Evolutionary conservation across 2,329 filamentous ascomycete genomes (phyloP).

Genomic region (Tolypocladium amazonense): DNA sequence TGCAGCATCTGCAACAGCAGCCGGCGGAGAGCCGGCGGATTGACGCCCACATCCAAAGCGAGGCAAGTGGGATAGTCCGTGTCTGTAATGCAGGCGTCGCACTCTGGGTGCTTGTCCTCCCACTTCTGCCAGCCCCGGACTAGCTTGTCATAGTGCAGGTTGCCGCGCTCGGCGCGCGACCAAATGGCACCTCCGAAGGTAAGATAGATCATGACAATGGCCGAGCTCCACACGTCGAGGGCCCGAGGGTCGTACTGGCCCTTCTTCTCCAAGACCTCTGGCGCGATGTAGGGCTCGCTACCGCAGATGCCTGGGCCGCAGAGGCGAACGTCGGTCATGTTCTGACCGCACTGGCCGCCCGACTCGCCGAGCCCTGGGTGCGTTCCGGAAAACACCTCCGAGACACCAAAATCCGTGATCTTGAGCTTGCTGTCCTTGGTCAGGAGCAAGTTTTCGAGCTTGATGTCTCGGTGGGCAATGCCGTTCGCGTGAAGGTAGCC

Average conservation of each 20-base stretch:
- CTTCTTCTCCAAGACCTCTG: slow-evolving; percentile 67
- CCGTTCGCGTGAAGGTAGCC: slow-evolving; percentile 73
- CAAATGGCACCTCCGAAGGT: slow-evolving; percentile 64
- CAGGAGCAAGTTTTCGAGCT: slow-evolving; percentile 77
- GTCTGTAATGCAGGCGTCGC: slow-evolving; percentile 33
- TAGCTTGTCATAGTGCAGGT: slow-evolving; percentile 53
- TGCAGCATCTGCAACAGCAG: slow-evolving; percentile 75
- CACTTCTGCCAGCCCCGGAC: slow-evolving; percentile 59
- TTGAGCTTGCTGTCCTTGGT: slow-evolving; percentile 73
- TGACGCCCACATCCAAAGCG: slow-evolving; percentile 54
- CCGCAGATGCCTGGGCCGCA: slow-evolving; percentile 76
- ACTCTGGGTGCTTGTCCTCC: slow-evolving; percentile 40
- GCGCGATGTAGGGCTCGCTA: slow-evolving; percentile 77
- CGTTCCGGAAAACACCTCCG: slow-evolving; percentile 72
- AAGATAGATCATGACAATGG: slow-evolving; percentile 72
- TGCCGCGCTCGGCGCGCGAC: slow-evolving; percentile 51
- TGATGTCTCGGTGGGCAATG: slow-evolving; percentile 85
- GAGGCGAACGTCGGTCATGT: slow-evolving; percentile 59
- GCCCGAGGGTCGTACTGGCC: slow-evolving; percentile 60
- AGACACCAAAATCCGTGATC: slow-evolving; percentile 86
- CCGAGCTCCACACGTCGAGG: slow-evolving; percentile 79
- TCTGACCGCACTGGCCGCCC: slow-evolving; percentile 61
- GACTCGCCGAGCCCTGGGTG: slow-evolving; percentile 69
- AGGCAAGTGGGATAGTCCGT: slow-evolving; percentile 54
- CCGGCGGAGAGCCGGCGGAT: slow-evolving; percentile 57